phyloP scores from a whole-genome alignment of 306 rosid species.

The Trifolium subterraneum region DNA sequence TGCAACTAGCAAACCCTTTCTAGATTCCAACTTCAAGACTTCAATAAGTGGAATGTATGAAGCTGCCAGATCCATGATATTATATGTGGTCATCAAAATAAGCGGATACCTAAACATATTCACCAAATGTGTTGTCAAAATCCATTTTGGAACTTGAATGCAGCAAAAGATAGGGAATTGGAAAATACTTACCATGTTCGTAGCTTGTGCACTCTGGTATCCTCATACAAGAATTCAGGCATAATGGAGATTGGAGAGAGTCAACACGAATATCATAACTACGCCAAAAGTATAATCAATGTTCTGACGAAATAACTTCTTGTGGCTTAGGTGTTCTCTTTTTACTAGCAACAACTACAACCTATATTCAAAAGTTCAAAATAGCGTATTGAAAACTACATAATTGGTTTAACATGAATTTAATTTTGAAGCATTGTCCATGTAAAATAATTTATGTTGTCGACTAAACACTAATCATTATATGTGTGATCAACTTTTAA shows the following conservation, averaged over 20 bases:
- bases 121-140: neutral
- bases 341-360: slow-evolving; percentile 38
- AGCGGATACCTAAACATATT: slow-evolving; percentile 64
- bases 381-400: neutral
- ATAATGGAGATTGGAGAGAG: slow-evolving; percentile 74
- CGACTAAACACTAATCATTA: neutral
- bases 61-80: slow-evolving; percentile 56
- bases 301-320: slow-evolving; percentile 56
- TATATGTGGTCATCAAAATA: slow-evolving; percentile 69
- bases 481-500: neutral
- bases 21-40: slow-evolving; percentile 63
- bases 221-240: slow-evolving; percentile 84
- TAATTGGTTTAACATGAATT: neutral
- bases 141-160: neutral
- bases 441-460: no score
- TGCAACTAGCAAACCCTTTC: slow-evolving; percentile 59
- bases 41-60: slow-evolving; percentile 67
- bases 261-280: slow-evolving; percentile 65
- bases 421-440: neutral
- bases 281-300: slow-evolving; percentile 60
- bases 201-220: slow-evolving; percentile 71
- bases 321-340: slow-evolving; percentile 51
- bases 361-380: slow-evolving; percentile 42
- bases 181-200: slow-evolving; percentile 61
- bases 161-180: neutral